These are phyloP conservation scores for Cadophora sp. DNA, from an alignment of 2,329 filamentous ascomycete species.

Conservation along the genomic window DNA sequence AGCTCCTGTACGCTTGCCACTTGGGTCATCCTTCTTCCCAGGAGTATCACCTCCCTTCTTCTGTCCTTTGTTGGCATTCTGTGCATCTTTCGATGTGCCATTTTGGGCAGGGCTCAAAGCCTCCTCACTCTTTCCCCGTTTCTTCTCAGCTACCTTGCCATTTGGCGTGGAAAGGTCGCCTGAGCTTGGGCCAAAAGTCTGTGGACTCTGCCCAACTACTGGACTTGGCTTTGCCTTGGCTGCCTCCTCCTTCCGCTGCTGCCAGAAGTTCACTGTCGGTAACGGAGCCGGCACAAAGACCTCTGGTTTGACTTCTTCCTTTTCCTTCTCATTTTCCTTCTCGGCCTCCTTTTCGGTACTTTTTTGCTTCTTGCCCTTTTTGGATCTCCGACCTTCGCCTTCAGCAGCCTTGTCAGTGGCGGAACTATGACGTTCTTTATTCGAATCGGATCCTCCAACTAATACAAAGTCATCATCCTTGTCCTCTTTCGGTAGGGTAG, in stretches of 20 bases:
- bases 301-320: conserved; percentile 63
- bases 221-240: conserved; percentile 52
- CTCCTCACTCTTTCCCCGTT: conserved; percentile 51
- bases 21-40: conserved; percentile 41
- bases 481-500: conserved; percentile 55
- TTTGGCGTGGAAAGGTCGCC: conserved; percentile 33
- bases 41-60: conserved; percentile 49
- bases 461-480: conserved; percentile 63
- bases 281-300: conserved; percentile 79
- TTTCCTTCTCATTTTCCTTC: conserved; percentile 62
- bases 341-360: conserved; percentile 51
- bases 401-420: conserved; percentile 69
- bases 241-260: conserved; percentile 74
- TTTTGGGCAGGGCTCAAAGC: conserved; percentile 37
- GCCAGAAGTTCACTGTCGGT: conserved; percentile 88
- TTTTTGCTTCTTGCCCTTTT: conserved; percentile 44
- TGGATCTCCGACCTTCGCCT: conserved; percentile 38
- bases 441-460: conserved; percentile 68
- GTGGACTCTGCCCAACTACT: conserved; percentile 23
- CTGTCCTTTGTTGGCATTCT: conserved; percentile 46
- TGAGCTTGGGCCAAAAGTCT: conserved; percentile 36
- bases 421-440: conserved; percentile 71
- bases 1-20: conserved; percentile 40
- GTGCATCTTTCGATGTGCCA: conserved; percentile 43
- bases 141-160: conserved; percentile 47